Evolutionary conservation across 108 stramenopile species (phyloP).

Genomic region (Cyclostephanos tholiformis): DNA sequence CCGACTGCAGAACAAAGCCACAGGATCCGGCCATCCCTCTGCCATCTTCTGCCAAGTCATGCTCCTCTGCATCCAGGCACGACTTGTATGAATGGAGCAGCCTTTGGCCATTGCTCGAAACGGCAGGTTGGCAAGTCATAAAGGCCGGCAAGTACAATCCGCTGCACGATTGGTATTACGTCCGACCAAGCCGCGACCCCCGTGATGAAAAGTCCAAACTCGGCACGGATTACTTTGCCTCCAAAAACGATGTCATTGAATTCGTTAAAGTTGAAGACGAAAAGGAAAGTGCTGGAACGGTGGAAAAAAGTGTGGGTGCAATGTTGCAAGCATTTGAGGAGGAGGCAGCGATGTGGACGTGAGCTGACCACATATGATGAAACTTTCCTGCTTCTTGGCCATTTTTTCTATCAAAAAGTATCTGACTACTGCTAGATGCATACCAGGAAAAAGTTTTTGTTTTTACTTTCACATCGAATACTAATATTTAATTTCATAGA

Average conservation of each 20-base stretch:
- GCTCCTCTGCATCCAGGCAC: slow-evolving; percentile 1
- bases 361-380: neutral
- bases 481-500: too few relatives aligned
- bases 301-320: slow-evolving; percentile 24
- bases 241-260: slow-evolving; percentile 25
- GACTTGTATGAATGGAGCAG: slow-evolving; percentile 35
- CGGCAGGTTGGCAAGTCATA: slow-evolving; percentile 29
- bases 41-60: slow-evolving; percentile 23
- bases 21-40: slow-evolving; percentile 43
- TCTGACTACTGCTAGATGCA: too few relatives aligned
- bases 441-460: too few relatives aligned
- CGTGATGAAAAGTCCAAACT: slow-evolving; percentile 17
- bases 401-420: too few relatives aligned
- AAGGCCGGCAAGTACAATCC: slow-evolving; percentile 34
- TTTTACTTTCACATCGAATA: too few relatives aligned
- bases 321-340: slow-evolving; percentile 36
- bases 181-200: slow-evolving; percentile 38
- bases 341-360: slow-evolving; percentile 15
- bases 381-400: neutral
- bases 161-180: slow-evolving; percentile 44
- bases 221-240: slow-evolving; percentile 32
- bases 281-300: neutral
- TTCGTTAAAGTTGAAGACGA: slow-evolving; percentile 24
- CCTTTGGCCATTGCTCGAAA: slow-evolving; percentile 36
- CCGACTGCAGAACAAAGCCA: slow-evolving; percentile 34